These are phyloP conservation scores for Ilex paraguariensis DNA, from an alignment of 305 asterid species.

Conservation along the genomic window DNA sequence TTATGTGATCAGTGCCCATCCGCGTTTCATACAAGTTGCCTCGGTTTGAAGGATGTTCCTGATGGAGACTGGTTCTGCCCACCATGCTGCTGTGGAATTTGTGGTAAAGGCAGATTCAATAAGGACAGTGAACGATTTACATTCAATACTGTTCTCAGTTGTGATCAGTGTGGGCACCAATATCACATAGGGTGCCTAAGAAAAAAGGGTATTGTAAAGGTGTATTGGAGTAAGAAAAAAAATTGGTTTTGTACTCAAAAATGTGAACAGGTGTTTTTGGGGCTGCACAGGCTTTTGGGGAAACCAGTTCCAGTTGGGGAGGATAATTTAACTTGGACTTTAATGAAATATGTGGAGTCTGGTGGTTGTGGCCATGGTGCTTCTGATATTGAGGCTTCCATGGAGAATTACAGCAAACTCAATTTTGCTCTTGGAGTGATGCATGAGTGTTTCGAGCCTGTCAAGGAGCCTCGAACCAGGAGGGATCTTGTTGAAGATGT, in stretches of 20 bases:
- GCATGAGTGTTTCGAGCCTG: not conserved
- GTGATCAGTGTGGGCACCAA: slow-evolving; percentile 73
- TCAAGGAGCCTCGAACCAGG: not conserved
- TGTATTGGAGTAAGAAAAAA: slow-evolving; percentile 26
- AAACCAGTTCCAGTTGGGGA: not conserved
- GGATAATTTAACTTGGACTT: not conserved
- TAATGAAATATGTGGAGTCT: not conserved
- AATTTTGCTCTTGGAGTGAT: not conserved
- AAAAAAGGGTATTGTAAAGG: slow-evolving; percentile 26
- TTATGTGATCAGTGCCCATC: slow-evolving; percentile 92
- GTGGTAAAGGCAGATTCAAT: slow-evolving; percentile 36
- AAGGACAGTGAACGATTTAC: slow-evolving; percentile 20
- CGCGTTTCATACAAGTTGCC: slow-evolving; percentile 67
- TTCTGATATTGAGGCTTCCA: not conserved
- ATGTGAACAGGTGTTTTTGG: slow-evolving; percentile 56
- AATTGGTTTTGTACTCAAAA: slow-evolving; percentile 66
- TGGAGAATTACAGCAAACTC: not conserved
- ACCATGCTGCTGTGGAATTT: slow-evolving; percentile 75
- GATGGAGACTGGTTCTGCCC: slow-evolving; percentile 95
- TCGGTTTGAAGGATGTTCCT: slow-evolving; percentile 73
- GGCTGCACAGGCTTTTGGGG: not conserved
- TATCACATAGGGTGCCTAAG: slow-evolving; percentile 63
- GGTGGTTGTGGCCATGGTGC: not conserved
- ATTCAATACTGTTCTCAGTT: slow-evolving; percentile 28
- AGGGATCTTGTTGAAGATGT: not conserved